Percentiles rank a stretch among this genome's conserved stretches.
These are phyloP conservation scores for Phytophthora colocasiae DNA, from an alignment of 352 stramenopile species.

Conservation along the genomic window DNA sequence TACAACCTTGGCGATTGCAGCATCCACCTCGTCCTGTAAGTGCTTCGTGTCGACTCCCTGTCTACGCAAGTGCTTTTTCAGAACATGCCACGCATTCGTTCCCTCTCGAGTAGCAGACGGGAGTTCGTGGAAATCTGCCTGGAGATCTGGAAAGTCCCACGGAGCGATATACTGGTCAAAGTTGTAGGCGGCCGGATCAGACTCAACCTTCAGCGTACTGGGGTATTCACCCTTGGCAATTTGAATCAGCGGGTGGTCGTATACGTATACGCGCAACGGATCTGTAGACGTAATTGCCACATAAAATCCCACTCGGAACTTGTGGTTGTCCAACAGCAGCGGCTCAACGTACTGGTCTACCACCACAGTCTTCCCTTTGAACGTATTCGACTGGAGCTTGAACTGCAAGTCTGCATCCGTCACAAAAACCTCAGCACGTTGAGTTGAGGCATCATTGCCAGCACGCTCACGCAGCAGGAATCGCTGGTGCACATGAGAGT, in stretches of 20 bases:
- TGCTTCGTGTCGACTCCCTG: conserved; percentile 69
- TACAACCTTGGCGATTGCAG: conserved; percentile 65
- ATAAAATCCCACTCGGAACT: conserved; percentile 91
- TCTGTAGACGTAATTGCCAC: conserved; percentile 85
- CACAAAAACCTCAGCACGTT: conserved; percentile 46
- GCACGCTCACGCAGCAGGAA: conserved; percentile 65
- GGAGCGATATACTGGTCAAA: conserved; percentile 74
- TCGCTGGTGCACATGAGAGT: conserved; percentile 64
- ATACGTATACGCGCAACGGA: conserved; percentile 87
- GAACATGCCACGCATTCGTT: conserved; percentile 72
- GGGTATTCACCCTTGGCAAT: conserved; percentile 78
- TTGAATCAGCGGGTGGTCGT: conserved; percentile 74
- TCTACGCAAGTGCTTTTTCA: conserved; percentile 68
- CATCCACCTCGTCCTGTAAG: conserved; percentile 75
- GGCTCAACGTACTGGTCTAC: conserved; percentile 86
- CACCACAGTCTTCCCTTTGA: conserved; percentile 63
- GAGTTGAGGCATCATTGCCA: conserved; percentile 41
- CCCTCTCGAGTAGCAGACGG: conserved; percentile 56
- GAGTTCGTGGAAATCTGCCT: conserved; percentile 68
- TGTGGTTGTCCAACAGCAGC: conserved; percentile 86
- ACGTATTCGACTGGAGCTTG: conserved; percentile 50
- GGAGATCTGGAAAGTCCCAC: conserved; percentile 77
- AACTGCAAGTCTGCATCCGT: conserved; percentile 53
- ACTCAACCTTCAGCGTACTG: conserved; percentile 40
- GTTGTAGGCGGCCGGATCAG: conserved; percentile 61